Conservation (phyloP, 768 basidiomycete species). For the Lactarius sp. region DNA sequence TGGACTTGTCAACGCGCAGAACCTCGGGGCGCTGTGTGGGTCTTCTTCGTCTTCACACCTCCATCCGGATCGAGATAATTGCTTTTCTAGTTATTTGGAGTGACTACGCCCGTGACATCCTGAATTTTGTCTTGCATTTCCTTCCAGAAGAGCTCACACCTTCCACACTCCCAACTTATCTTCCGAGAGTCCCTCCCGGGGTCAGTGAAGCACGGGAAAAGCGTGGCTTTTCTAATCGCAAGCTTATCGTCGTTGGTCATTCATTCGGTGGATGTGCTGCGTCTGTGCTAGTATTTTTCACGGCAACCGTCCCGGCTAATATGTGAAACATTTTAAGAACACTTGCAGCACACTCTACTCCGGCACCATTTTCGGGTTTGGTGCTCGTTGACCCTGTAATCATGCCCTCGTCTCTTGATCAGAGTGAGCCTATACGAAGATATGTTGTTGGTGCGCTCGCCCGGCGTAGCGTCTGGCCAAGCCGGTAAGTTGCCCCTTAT, state of each 20-base stretch:
- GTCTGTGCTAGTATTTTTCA: slow-evolving; percentile 39
- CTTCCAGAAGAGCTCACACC: slow-evolving; percentile 44
- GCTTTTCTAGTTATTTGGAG: slow-evolving; percentile 63
- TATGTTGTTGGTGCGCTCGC: slow-evolving; percentile 43
- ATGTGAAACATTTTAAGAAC: slow-evolving; percentile 42
- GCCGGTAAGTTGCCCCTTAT: slow-evolving; percentile 39
- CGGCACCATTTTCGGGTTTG: slow-evolving; percentile 64
- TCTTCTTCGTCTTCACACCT: slow-evolving; percentile 13
- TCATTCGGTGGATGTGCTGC: slow-evolving; percentile 78
- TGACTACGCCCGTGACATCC: slow-evolving; percentile 71
- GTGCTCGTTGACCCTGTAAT: slow-evolving; percentile 80
- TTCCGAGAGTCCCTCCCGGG: slow-evolving; percentile 43
- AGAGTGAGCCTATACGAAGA: not conserved
- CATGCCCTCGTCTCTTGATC: slow-evolving; percentile 20
- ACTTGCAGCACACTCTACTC: slow-evolving; percentile 59
- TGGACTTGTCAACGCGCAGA: slow-evolving; percentile 58
- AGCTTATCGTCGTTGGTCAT: slow-evolving; percentile 71
- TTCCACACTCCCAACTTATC: slow-evolving; percentile 44
- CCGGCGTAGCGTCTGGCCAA: slow-evolving; percentile 60
- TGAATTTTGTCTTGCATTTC: slow-evolving; percentile 68
- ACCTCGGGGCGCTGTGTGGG: slow-evolving; percentile 57
- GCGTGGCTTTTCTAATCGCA: slow-evolving; percentile 48
- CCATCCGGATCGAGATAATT: not conserved
- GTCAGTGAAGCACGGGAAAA: slow-evolving; percentile 41
- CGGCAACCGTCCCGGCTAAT: slow-evolving; percentile 5